These are phyloP conservation scores for Monosporascus sp. DNA, from an alignment of 2,329 filamentous ascomycete species.

Conservation along the genomic window DNA sequence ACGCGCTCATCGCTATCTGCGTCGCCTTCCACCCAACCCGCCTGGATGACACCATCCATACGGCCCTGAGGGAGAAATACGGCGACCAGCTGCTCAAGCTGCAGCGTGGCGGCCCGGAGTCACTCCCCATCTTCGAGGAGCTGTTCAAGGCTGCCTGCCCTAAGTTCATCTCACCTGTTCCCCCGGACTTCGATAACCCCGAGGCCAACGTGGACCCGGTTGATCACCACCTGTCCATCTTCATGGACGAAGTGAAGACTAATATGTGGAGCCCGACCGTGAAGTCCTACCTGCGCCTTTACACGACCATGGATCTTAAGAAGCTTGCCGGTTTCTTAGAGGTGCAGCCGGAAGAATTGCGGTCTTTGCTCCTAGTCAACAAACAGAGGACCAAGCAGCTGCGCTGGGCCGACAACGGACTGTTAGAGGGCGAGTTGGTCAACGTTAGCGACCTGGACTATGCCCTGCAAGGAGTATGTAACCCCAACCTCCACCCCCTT, in stretches of 20 bases:
- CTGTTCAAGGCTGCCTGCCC: constrained; percentile 97
- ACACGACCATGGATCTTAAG: constrained; percentile 98
- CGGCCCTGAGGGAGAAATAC: constrained; percentile 96
- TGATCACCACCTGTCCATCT: constrained; percentile 94
- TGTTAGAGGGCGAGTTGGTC: constrained; percentile 87
- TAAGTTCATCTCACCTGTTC: constrained; percentile 97
- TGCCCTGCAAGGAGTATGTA: constrained; percentile 83
- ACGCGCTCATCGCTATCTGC: constrained; percentile 96
- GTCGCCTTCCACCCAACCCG: constrained; percentile 96
- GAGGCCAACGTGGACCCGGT: constrained; percentile 93
- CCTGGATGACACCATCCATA: constrained; percentile 98
- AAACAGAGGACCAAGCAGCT: constrained; percentile 98
- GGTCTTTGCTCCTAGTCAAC: constrained; percentile 90
- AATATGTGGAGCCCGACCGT: constrained; percentile 97
- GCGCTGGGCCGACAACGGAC: constrained; percentile 83
- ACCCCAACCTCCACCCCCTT: constrained; percentile 3
- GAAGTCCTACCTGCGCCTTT: constrained; percentile 97
- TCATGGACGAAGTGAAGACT: constrained; percentile 99
- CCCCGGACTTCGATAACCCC: constrained; percentile 96
- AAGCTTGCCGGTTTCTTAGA: constrained; percentile 97
- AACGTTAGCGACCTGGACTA: constrained; percentile 97
- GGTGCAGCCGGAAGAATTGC: constrained; percentile 91
- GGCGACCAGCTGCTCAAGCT: constrained; percentile 96
- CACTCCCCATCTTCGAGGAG: constrained; percentile 95
- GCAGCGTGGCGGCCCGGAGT: constrained; percentile 91